Evolutionary conservation across 2,329 filamentous ascomycete species (phyloP), one percentile per base, ranked within the genome.

Genomic region (Fusarium keratoplasticum): DNA sequence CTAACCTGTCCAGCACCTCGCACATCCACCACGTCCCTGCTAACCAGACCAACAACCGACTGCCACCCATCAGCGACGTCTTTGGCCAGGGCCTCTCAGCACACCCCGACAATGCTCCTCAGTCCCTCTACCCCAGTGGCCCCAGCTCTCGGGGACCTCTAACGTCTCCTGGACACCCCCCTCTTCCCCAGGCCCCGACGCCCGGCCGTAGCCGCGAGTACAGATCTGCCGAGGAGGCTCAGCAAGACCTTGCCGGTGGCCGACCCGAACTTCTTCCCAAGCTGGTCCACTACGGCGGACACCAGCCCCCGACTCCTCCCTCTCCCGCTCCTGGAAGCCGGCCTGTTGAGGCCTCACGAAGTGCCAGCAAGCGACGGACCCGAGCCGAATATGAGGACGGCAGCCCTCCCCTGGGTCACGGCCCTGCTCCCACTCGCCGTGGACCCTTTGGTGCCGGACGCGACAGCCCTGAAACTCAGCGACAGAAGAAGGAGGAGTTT

Each of bases 371-470:
- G 82, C 89, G 96, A 83, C 91, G 96, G 73, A 91, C 91, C 13
- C 90, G 96, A 65, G 94, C 94, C 69, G 96, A 98, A 85, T 98
- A 98, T 81, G 96, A 98, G 82, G 95, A 98, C 63, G 95, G 95
- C 64, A 97, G 93, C 77, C 95, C 95, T 11, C 95, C 96, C 0
- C 88, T 97, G 4, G 94, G 94, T 8, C 90, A 92, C 69, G 94
- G 94, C 4, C 92, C 93, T 27, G 87, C 89, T 4, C 82, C 89
- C 6, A 86, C 85, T 44, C 86, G 90, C 69, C 85, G 89, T 65
- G 92, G 94, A 9, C 93, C 93, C 1, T 96, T 96, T 78, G 94
- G 93, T 38, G 93, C 94, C 65, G 94, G 94, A 40, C 88, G 94
- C 70, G 95, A 96, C 80, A 95, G 91, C 75, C 95, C 94, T 9